Conservation (phyloP, 306 rosid species). For the Vigna trinervia region DNA sequence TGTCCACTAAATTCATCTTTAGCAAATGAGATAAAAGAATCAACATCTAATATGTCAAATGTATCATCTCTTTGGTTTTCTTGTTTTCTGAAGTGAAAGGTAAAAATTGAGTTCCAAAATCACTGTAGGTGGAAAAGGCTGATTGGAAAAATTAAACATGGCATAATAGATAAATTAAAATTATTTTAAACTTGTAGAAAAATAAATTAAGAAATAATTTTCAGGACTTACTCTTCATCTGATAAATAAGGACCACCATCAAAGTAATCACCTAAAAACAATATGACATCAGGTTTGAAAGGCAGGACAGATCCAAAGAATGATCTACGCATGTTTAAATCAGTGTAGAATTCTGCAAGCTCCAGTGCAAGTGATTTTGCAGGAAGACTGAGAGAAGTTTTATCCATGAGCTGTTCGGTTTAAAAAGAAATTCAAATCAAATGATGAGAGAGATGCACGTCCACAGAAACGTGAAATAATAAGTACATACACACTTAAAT, state of each 20-base stretch:
- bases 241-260: conserved; percentile 81
- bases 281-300: conserved; percentile 71
- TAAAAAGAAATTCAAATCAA: conserved; percentile 17
- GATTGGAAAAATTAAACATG: conserved; percentile 5
- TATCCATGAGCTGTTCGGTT: conserved; percentile 76
- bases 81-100: conserved; percentile 23
- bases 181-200: conserved; percentile 15
- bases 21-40: neutral
- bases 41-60: neutral
- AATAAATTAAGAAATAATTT: conserved; percentile 14
- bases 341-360: conserved; percentile 76
- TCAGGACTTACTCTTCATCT: conserved; percentile 73
- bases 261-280: conserved; percentile 84
- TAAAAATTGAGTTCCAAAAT: conserved; percentile 23
- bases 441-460: conserved; percentile 26
- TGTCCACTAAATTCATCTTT: neutral
- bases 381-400: conserved; percentile 74
- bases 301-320: conserved; percentile 70
- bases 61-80: conserved; percentile 18
- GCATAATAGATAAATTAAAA: conserved; percentile 34
- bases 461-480: neutral
- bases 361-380: conserved; percentile 74
- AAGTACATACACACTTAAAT: conserved; percentile 19
- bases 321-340: conserved; percentile 83
- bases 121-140: conserved; percentile 5